Evolutionary conservation across 1,284 basidiomycete genomes (phyloP).

Genomic region (Exobasidium rhododendri): DNA sequence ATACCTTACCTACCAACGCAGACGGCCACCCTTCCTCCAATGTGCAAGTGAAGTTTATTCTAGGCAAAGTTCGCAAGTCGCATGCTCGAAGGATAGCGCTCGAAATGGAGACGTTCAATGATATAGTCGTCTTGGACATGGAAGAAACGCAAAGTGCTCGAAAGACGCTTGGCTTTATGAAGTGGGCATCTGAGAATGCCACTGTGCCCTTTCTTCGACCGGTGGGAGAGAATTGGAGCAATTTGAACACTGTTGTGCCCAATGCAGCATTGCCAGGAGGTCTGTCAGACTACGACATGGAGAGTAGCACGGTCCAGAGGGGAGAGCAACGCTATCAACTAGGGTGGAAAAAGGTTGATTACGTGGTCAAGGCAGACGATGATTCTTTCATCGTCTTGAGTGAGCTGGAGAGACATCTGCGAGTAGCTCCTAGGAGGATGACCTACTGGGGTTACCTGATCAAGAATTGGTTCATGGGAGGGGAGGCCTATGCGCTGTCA

Average conservation of each 20-base stretch:
- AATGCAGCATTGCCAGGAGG: neutral
- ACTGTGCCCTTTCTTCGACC: constrained; percentile 69
- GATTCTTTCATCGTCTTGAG: constrained; percentile 49
- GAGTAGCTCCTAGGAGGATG: constrained; percentile 44
- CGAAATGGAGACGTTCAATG: constrained; percentile 90
- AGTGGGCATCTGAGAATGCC: constrained; percentile 84
- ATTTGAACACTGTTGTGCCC: neutral
- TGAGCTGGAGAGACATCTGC: constrained; percentile 52
- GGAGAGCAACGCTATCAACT: constrained; percentile 29
- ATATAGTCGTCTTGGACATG: constrained; percentile 78
- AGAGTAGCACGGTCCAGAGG: neutral
- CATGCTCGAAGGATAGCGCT: constrained; percentile 76
- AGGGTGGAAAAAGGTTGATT: constrained; percentile 52
- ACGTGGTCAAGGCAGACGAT: constrained; percentile 54
- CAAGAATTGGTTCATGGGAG: constrained; percentile 91
- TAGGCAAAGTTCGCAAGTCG: constrained; percentile 76
- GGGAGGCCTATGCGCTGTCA: constrained; percentile 87
- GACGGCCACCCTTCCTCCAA: constrained; percentile 59
- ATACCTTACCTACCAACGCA: constrained; percentile 57
- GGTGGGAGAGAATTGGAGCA: constrained; percentile 9
- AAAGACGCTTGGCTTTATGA: constrained; percentile 76
- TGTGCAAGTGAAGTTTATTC: constrained; percentile 83
- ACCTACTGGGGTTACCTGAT: constrained; percentile 66
- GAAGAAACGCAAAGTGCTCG: constrained; percentile 88
- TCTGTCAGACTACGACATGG: neutral